Conservation (phyloP, 2,329 filamentous ascomycete genomes). For the Fusarium transvaalense region DNA sequence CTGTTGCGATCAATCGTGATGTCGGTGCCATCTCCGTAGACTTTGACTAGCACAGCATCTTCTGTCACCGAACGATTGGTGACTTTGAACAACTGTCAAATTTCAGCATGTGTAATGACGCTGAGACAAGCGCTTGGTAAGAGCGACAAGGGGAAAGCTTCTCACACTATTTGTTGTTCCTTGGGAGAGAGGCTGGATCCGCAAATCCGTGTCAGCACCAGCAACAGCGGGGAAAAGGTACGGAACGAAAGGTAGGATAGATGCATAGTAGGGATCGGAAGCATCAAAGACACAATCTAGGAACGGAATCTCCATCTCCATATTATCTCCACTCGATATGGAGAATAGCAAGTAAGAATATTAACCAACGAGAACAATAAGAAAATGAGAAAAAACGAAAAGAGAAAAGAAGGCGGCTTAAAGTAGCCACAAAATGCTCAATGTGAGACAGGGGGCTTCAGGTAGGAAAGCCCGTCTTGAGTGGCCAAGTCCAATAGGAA, state of each 20-base stretch:
- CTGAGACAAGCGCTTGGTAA: neutral
- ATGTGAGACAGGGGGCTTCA: neutral
- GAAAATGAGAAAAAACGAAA: neutral
- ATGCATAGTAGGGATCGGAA: constrained; percentile 21
- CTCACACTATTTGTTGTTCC: constrained; percentile 44
- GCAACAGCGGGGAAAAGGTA: constrained; percentile 26
- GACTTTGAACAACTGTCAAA: constrained; percentile 38
- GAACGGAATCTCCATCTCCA: constrained; percentile 27
- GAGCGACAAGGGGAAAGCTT: neutral
- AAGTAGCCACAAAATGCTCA: neutral
- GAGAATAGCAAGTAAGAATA: neutral
- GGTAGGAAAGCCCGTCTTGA: neutral
- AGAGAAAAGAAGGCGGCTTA: neutral
- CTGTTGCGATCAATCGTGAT: constrained; percentile 42
- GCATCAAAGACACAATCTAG: constrained; percentile 32
- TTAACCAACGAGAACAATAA: neutral
- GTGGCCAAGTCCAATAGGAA: neutral
- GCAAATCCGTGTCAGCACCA: constrained; percentile 1
- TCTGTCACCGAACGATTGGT: neutral
- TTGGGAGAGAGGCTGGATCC: constrained; percentile 28
- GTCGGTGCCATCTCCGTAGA: constrained; percentile 43
- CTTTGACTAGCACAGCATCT: constrained; percentile 34
- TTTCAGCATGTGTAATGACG: constrained; percentile 6
- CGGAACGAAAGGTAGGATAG: constrained; percentile 21
- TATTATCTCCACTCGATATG: neutral